Base-by-base conservation (phyloP, 208 protist genomes). In the Leishmania aethiopica region DNA sequence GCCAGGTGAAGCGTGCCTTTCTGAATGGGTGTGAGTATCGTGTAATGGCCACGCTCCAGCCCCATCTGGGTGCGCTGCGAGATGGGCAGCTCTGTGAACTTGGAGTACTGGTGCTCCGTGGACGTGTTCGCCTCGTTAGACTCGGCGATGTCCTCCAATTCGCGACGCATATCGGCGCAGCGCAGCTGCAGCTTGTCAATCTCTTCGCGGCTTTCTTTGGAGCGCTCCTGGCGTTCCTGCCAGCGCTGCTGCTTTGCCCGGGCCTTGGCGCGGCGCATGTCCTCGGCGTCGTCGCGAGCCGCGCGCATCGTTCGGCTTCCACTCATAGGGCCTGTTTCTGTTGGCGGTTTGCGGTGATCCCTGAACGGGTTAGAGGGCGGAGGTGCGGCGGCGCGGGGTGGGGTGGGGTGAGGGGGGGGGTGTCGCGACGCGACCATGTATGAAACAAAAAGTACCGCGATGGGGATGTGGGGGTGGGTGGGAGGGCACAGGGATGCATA, bases 21-120 rank as follows among this genome's bases (percentile, higher is more conserved):
- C 89, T 99, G 99, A 79, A 99, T 98, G 17, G 97, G 95, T 22
- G 99, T 99, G 92, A 99, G 95, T 60, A 91, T 92, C 15, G 87
- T 96, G 88, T 97, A 99, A 66, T 95, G 93, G 22, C 90, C 94
- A 11, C 95, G 87, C 81, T 96, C 90, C n/a, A 99, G 91, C 3
- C 96, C 99, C 82, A 96, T 90, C 74, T 93, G 87, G 32, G 96
- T 98, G 35, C 93, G 92, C 87, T 98, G 93, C 35, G 96, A 99
- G 35, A 99, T 67, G 19, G 97, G 97, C 42, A 99, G 88, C 60
- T 99, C 82, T 15, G 77, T 89, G 79, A 99, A 99, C 60, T 89
- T 87, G 32, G 77, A 86, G 70, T 74, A 81, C 60, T 84, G 75
- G 53, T 90, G 88, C 49, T 84, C 78, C 22, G 86, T 72, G n/a